phyloP scores from a whole-genome alignment of 2,329 filamentous ascomycete species.

The Plectosphaerella sp. region DNA sequence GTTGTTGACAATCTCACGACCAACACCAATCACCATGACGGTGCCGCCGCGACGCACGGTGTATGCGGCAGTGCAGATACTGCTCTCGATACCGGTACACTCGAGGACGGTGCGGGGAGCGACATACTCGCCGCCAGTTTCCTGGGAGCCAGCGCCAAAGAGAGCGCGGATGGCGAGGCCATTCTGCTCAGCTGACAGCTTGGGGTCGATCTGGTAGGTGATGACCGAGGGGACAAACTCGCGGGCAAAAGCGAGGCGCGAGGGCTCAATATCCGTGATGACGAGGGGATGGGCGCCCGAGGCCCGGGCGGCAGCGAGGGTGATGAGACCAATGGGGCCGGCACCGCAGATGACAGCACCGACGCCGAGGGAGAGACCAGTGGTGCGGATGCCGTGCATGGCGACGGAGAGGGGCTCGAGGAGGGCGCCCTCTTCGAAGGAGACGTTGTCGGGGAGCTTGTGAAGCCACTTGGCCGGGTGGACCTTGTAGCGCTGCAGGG shows the following conservation, averaged over 20 bases:
- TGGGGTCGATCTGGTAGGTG: constrained; percentile 48
- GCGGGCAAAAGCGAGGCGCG: constrained; percentile 52
- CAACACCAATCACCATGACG: constrained; percentile 62
- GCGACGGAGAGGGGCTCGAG: constrained; percentile 62
- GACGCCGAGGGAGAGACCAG: constrained; percentile 48
- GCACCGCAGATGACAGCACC: constrained; percentile 56
- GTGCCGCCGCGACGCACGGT: constrained; percentile 53
- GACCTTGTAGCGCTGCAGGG: constrained; percentile 56
- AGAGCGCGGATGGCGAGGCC: constrained; percentile 47
- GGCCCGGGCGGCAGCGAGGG: constrained; percentile 52
- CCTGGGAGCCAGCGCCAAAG: constrained; percentile 35
- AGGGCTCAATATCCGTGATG: constrained; percentile 57
- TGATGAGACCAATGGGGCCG: constrained; percentile 58
- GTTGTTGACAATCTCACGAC: constrained; percentile 58
- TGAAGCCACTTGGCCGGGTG: constrained; percentile 59
- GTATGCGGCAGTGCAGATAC: constrained; percentile 54
- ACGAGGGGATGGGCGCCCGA: constrained; percentile 61
- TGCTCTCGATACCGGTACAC: constrained; percentile 63
- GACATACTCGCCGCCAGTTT: constrained; percentile 37
- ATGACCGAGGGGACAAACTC: constrained; percentile 48
- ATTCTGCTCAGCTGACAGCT: constrained; percentile 41
- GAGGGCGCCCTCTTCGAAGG: constrained; percentile 55
- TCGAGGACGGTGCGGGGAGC: constrained; percentile 58
- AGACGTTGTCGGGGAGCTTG: constrained; percentile 51
- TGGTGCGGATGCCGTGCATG: constrained; percentile 53